Percentiles rank a stretch among this genome's conserved stretches.
Conservation (phyloP, 305 asterid genomes). For the Fraxinus dipetala region DNA sequence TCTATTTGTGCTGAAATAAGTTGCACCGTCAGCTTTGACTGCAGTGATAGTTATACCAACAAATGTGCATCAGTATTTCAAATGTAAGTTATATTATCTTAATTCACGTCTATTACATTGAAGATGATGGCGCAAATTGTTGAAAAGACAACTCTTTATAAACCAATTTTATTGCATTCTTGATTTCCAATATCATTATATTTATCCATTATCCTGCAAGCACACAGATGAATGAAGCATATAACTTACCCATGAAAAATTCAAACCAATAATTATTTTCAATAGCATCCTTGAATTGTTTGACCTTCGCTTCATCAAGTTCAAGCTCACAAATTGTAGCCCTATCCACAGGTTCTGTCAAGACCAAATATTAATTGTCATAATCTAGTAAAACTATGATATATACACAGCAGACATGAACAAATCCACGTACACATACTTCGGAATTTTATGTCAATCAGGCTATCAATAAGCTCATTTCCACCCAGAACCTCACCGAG, state of each 20-base stretch:
- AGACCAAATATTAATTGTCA: conserved; percentile 16
- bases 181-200: neutral
- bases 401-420: neutral
- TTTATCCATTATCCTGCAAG: conserved; percentile 5
- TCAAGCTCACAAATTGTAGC: conserved; percentile 47
- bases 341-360: conserved; percentile 54
- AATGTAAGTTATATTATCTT: neutral
- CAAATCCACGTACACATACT: conserved; percentile 45
- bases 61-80: neutral
- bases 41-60: neutral
- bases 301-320: conserved; percentile 53
- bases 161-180: neutral
- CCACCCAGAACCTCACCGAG: conserved; percentile 77
- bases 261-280: conserved; percentile 67
- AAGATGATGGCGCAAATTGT: neutral
- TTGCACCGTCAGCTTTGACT: neutral
- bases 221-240: neutral
- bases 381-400: neutral
- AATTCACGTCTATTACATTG: neutral
- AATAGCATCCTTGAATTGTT: conserved; percentile 58
- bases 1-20: neutral
- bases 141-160: neutral
- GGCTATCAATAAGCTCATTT: conserved; percentile 69
- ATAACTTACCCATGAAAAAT: conserved; percentile 56
- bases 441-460: conserved; percentile 48